Evolutionary conservation across 805 yeast genomes (phyloP), one percentile per base, ranked within the genome.

Genomic region (Myxozyma monticola): DNA sequence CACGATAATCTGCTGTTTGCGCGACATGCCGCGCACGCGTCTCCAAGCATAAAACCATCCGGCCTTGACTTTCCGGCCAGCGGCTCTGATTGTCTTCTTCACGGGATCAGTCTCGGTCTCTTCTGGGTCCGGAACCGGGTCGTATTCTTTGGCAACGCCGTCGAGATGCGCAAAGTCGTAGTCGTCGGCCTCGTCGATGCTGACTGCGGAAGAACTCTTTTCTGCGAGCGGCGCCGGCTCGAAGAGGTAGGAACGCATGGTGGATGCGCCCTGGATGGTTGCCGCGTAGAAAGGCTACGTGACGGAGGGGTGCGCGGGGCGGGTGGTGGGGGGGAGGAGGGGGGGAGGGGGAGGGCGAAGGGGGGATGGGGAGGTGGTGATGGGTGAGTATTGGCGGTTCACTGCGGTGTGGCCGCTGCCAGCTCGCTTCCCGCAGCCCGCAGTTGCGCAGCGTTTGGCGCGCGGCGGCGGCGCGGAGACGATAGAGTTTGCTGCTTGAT

Each of bases 81-180:
- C 43, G 18, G 37, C 12, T 10, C 37, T 26, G 10, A 31, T 20
- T 7, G 50, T 29, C 21, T 40, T 42, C 31, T 17, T 20, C 14
- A 41, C 17, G 6, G 56, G 53, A 38, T 48, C 35, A 25, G 21
- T 28, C n/a, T 36, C 42, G 24, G 41, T 37, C 25, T 36, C 46
- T 15, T 34, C 31, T 20, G 30, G 12, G 22, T 42, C 42, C 6
- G 48, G 50, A 28, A 45, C 37, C 4, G 57, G 51, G 35, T 42
- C 54, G 17, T 50, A 45, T 20, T 49, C 57, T 24, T 53, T 53
- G n/a, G 57, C 57, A 46, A 53, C 57, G 35, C 57, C 57, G n/a
- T 53, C 57, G 17, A 53, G 51, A 26, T 49, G 51, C 4, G 49
- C 44, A 37, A 37, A 53, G 42, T 49, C 57, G 37, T 53, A 53